Evolutionary conservation across 73 alveolate genomes (phyloP).

Genomic region (Paramecium sonneborni): DNA sequence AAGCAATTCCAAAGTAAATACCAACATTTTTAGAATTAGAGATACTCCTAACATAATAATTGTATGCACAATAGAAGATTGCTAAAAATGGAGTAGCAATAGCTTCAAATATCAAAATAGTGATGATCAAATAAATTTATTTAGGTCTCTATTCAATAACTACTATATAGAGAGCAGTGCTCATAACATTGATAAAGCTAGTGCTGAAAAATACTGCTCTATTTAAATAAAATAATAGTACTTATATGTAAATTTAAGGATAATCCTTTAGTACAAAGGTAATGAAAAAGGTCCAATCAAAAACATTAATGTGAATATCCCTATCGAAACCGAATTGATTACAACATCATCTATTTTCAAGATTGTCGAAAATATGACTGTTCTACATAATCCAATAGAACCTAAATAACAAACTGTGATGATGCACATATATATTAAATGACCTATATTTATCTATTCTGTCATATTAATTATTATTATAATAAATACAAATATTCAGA

Average conservation of each 20-base stretch:
- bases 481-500: neutral
- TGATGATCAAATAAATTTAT: too few relatives aligned
- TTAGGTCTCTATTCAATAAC: too few relatives aligned
- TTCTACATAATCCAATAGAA: neutral
- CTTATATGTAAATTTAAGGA: neutral
- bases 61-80: too few relatives aligned
- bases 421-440: neutral
- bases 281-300: neutral
- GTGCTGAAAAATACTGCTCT: neutral
- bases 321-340: neutral
- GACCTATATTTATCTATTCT: neutral
- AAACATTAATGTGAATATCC: neutral
- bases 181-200: too few relatives aligned
- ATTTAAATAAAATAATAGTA: neutral
- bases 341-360: neutral
- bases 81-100: too few relatives aligned
- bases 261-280: neutral
- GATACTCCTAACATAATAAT: too few relatives aligned
- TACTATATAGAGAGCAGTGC: too few relatives aligned
- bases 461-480: neutral
- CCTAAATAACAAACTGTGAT: neutral
- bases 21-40: too few relatives aligned
- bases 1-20: too few relatives aligned
- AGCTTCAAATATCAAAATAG: too few relatives aligned
- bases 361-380: neutral